Evolutionary conservation across 768 basidiomycete genomes (phyloP), one percentile per base, ranked within the genome.

Genomic region (Sarcomyxa edulis): DNA sequence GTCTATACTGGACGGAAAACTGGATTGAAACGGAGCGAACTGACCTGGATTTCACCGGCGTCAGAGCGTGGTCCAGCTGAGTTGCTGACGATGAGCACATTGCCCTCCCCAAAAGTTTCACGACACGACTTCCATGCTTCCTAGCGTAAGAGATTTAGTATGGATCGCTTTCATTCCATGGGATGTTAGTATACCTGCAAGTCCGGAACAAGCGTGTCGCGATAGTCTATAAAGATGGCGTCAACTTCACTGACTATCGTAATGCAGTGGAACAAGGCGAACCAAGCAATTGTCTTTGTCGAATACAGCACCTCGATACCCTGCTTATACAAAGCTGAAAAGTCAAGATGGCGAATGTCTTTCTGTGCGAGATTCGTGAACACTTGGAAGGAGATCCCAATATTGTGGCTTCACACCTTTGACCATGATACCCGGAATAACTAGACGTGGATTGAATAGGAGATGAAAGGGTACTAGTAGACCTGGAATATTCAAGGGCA

Each of bases 241-340:
- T n/a, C n/a, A n/a, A n/a, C n/a, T n/a, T n/a, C n/a, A n/a, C n/a
- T n/a, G n/a, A n/a, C n/a, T n/a, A n/a, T n/a, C n/a, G n/a, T n/a
- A n/a, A n/a, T n/a, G n/a, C n/a, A n/a, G n/a, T n/a, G n/a, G n/a
- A n/a, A n/a, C n/a, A n/a, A 25, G 34, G 3, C 84, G 20, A 47
- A 90, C 95, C 48, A 98, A 62, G 54, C 95, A 98, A 51, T 99
- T 98, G 55, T 99, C 95, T 63, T 98, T 97, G 72, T 98, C 95
- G 48, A 98, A 85, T 1, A 99, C 79, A 3, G 84, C 88, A n/a
- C 87, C 92, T 32, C 79, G 76, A 55, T 90, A 93, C 4, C 94
- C 92, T 6, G 81, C 77, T 40, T 69, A 40, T 73, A 73, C 27
- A 98, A 66, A 25, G 78, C 78, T 7, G 49, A 48, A 68, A 90